Percentiles rank a stretch among this genome's conserved stretches.
These are phyloP conservation scores for Leccinum ponderosum DNA, from an alignment of 1,284 basidiomycete species.

Conservation along the genomic window DNA sequence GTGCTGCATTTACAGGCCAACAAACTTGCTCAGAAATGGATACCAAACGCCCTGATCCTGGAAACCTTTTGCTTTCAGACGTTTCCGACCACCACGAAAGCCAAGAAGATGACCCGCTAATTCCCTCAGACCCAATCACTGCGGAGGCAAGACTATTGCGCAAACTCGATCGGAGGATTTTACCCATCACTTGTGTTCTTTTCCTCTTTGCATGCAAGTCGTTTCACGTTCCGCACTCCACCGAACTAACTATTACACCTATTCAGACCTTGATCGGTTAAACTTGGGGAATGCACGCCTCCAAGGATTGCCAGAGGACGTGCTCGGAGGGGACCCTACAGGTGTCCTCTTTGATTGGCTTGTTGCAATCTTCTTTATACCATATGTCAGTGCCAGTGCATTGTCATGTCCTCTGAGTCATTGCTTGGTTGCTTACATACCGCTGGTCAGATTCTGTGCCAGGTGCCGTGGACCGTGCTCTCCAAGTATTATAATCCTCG, in stretches of 20 bases:
- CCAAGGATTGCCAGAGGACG: conserved; percentile 64
- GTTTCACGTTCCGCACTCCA: background rate
- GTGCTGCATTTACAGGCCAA: background rate
- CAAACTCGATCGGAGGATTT: conserved; percentile 66
- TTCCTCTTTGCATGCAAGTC: conserved; percentile 74
- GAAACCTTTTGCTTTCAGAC: conserved; percentile 5
- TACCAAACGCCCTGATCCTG: conserved; percentile 17
- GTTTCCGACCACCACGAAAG: conserved; percentile 4
- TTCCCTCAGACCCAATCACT: conserved; percentile 20
- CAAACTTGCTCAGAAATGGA: conserved; percentile 11
- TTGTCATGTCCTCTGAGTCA: too few relatives aligned
- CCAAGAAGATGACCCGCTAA: conserved; percentile 23
- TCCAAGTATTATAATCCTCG: conserved; percentile 70
- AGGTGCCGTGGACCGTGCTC: conserved; percentile 65
- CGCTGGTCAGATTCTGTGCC: conserved; percentile 58
- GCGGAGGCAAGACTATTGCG: conserved; percentile 61
- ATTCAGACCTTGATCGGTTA: conserved; percentile 66
- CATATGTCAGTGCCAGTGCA: conserved; percentile 62
- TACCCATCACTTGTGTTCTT: conserved; percentile 69
- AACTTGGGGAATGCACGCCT: conserved; percentile 78
- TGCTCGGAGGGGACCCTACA: conserved; percentile 64
- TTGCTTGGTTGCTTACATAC: background rate
- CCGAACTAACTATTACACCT: conserved; percentile 1
- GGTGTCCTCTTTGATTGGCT: conserved; percentile 73
- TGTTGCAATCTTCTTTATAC: conserved; percentile 73